These are phyloP conservation scores for Phytophthora meadii DNA, from an alignment of 352 stramenopile species.

Conservation along the genomic window DNA sequence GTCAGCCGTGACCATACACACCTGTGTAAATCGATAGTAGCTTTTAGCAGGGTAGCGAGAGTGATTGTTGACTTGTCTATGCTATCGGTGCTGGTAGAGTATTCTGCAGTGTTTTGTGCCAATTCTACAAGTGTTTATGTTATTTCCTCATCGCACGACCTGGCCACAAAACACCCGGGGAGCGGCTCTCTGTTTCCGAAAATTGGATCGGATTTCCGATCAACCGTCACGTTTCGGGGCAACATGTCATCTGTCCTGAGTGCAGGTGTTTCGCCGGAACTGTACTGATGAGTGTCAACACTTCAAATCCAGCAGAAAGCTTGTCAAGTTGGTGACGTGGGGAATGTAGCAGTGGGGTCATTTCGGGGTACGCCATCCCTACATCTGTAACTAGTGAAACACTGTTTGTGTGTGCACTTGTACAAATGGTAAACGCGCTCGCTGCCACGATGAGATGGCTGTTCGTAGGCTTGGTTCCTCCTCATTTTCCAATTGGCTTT, in stretches of 20 bases:
- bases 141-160: not conserved
- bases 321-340: not conserved
- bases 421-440: constrained; percentile 4
- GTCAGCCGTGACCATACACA: too few relatives aligned
- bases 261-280: constrained; percentile 5
- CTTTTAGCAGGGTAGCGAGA: too few relatives aligned
- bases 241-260: constrained; percentile 7
- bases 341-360: constrained; percentile 2
- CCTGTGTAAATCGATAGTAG: too few relatives aligned
- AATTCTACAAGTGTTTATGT: too few relatives aligned
- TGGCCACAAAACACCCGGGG: constrained; percentile 8
- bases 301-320: not conserved
- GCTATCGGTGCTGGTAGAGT: too few relatives aligned
- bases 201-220: not conserved
- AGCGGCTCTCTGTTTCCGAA: constrained; percentile 3
- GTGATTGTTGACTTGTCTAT: too few relatives aligned
- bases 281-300: constrained; percentile 6
- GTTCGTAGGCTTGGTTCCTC: not conserved
- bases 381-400: constrained; percentile 17
- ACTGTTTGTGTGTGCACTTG: constrained; percentile 1
- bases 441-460: not conserved
- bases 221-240: not conserved
- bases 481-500: constrained; percentile 16
- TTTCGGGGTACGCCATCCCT: constrained; percentile 11
- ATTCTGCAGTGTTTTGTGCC: too few relatives aligned